phyloP scores from a whole-genome alignment of 2,329 filamentous ascomycete genomes.

The Fusarium oligoseptatum region DNA sequence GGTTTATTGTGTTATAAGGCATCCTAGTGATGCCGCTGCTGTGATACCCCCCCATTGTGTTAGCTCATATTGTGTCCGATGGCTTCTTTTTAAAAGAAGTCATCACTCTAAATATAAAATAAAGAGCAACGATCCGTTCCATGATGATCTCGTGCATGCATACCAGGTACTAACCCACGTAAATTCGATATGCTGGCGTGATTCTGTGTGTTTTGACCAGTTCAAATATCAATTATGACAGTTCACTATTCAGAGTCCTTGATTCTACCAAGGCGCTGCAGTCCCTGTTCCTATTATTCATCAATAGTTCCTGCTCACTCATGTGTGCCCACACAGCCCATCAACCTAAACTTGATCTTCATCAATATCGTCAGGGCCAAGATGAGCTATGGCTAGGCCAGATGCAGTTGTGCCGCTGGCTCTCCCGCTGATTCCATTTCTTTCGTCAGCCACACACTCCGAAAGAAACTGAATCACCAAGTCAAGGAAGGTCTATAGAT shows the following conservation, averaged over 20 bases:
- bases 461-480: too few species aligned
- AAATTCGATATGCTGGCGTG: background rate
- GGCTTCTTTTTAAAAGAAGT: background rate
- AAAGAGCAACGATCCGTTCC: background rate
- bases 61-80: background rate
- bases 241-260: background rate
- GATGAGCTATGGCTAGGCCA: too few species aligned
- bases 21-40: background rate
- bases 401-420: too few species aligned
- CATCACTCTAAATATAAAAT: background rate
- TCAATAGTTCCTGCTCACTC: too few species aligned
- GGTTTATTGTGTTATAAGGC: background rate
- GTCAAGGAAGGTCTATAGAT: too few species aligned
- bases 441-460: too few species aligned
- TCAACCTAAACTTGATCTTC: too few species aligned
- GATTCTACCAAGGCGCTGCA: background rate
- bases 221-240: background rate
- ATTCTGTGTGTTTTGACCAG: background rate
- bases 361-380: too few species aligned
- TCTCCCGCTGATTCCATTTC: too few species aligned
- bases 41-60: background rate
- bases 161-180: background rate
- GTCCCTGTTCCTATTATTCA: too few species aligned
- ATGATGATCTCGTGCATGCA: background rate
- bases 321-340: too few species aligned